A percentile compares a stretch with the other conserved stretches of the same genome.
Conservation (phyloP, 148 eudicot species). For the Limonium bicolor region DNA sequence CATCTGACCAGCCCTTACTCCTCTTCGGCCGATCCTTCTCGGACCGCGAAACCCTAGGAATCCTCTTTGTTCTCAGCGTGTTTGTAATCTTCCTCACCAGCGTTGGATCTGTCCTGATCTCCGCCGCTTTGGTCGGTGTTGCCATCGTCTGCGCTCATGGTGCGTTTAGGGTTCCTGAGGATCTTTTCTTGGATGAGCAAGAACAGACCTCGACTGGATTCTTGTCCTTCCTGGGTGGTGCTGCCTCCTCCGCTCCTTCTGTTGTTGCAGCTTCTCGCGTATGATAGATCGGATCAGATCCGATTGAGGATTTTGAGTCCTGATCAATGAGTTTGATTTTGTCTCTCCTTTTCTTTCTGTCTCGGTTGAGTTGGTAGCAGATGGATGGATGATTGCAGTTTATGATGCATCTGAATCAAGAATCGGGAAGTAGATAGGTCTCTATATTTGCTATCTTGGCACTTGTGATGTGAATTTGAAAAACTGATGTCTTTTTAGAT, state of each 20-base stretch:
- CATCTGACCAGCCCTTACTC: constrained; percentile 54
- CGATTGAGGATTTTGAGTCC: too few species aligned
- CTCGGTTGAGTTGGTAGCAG: too few species aligned
- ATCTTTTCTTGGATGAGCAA: constrained; percentile 79
- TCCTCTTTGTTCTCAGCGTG: constrained; percentile 24
- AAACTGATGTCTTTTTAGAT: too few species aligned
- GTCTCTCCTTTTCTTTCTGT: too few species aligned
- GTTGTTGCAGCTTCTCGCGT: constrained; percentile 6
- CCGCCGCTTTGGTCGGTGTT: constrained; percentile 52
- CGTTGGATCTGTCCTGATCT: constrained; percentile 65
- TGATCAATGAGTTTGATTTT: too few species aligned
- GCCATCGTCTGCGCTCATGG: constrained; percentile 63
- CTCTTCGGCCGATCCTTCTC: constrained; percentile 53
- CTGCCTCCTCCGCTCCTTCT: constrained; percentile 12
- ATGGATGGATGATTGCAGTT: too few species aligned
- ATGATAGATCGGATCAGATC: not conserved
- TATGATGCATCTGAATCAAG: too few species aligned
- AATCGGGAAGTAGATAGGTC: too few species aligned
- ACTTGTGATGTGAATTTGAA: too few species aligned
- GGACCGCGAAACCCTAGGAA: constrained; percentile 50
- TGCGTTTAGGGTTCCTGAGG: constrained; percentile 72
- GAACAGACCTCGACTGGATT: constrained; percentile 38
- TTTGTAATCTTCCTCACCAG: constrained; percentile 60
- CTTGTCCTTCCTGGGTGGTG: constrained; percentile 46
- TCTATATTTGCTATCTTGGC: too few species aligned